Percentiles rank a stretch among this genome's conserved stretches.
Evolutionary conservation across 225 moss, liverwort and hornwort species (phyloP).

Genomic region (Bryum argenteum): DNA sequence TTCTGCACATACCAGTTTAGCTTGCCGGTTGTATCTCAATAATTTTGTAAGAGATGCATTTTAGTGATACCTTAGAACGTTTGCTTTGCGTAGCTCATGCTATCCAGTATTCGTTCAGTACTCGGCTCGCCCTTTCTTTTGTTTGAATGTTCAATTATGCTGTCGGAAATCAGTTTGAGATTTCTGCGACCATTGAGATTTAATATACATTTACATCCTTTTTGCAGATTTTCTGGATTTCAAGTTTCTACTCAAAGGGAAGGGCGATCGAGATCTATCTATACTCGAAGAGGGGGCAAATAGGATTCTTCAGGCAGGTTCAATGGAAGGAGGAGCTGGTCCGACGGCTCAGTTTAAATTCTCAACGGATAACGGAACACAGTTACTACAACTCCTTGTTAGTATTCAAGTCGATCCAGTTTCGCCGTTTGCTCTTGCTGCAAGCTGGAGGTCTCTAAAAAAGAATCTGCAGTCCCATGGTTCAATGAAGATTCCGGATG

Average conservation of each 20-base stretch:
- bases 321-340: conserved; percentile 50
- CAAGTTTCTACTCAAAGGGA: conserved; percentile 58
- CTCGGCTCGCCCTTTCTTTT: neutral
- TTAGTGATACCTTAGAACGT: neutral
- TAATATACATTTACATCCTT: neutral
- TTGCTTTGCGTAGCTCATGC: conserved; percentile 7
- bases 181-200: neutral
- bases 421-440: conserved; percentile 67
- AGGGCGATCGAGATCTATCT: conserved; percentile 41
- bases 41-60: conserved; percentile 14
- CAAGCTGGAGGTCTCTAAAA: conserved; percentile 61
- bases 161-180: neutral
- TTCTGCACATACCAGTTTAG: conserved; percentile 24
- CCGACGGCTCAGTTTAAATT: conserved; percentile 52
- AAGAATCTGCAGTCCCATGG: conserved; percentile 55
- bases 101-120: neutral
- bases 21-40: conserved; percentile 22
- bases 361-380: conserved; percentile 29
- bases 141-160: neutral
- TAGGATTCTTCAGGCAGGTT: conserved; percentile 46
- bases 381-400: conserved; percentile 50
- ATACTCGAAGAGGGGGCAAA: conserved; percentile 56
- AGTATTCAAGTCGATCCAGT: conserved; percentile 50
- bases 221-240: conserved; percentile 47
- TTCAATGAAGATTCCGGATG: conserved; percentile 57